phyloP scores from a whole-genome alignment of 495 filamentous ascomycete species.

The Daldinia bambusicola region DNA sequence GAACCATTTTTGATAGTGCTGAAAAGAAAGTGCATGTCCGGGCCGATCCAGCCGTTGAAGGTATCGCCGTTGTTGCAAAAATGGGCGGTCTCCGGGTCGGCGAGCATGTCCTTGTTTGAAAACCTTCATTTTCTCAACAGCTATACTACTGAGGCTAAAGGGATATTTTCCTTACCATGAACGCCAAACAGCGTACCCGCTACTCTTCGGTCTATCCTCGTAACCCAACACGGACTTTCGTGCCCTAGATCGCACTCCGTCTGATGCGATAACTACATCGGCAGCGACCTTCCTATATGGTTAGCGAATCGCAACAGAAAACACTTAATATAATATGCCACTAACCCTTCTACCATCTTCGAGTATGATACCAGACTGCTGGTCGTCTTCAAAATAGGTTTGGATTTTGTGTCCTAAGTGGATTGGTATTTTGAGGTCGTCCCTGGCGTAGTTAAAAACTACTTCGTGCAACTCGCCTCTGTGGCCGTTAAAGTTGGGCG shows the following conservation, averaged over 20 bases:
- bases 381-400: conserved; percentile 67
- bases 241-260: conserved; percentile 69
- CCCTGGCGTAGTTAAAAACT: conserved; percentile 66
- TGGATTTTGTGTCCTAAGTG: conserved; percentile 62
- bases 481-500: conserved; percentile 70
- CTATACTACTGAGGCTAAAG: background rate
- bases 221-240: conserved; percentile 68
- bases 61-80: conserved; percentile 71
- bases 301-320: conserved; percentile 11
- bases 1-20: conserved; percentile 66
- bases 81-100: conserved; percentile 66
- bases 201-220: conserved; percentile 67
- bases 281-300: conserved; percentile 48
- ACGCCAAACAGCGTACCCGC: conserved; percentile 68
- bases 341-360: conserved; percentile 60
- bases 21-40: conserved; percentile 70
- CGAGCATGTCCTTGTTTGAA: conserved; percentile 67
- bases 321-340: background rate
- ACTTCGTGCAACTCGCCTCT: conserved; percentile 68
- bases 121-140: conserved; percentile 53
- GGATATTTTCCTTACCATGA: conserved; percentile 57
- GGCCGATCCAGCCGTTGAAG: conserved; percentile 69
- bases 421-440: conserved; percentile 66
- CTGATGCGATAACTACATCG: conserved; percentile 68
- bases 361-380: conserved; percentile 63